A percentile compares a stretch with the other conserved stretches of the same genome.
Conservation (phyloP, 108 stramenopile species). For the Discostella pseudostelligera region DNA sequence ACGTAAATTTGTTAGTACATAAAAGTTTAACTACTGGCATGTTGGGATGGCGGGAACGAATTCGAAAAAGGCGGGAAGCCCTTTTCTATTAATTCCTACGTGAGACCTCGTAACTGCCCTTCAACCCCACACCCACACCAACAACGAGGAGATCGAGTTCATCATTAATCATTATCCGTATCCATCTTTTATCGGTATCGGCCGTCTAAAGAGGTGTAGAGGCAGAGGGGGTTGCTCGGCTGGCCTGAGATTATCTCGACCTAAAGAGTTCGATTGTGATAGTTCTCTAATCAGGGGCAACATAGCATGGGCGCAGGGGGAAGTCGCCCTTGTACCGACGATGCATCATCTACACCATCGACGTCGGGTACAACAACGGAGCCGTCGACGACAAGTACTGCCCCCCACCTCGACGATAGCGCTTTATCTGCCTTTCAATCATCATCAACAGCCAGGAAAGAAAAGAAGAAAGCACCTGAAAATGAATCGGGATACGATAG, state of each 20-base stretch:
- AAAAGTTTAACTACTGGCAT: background rate
- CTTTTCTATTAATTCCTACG: too few species aligned
- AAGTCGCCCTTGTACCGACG: background rate
- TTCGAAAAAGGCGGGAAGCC: too few species aligned
- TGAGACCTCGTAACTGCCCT: too few species aligned
- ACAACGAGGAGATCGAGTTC: too few species aligned
- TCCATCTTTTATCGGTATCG: too few species aligned
- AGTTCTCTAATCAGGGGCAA: background rate
- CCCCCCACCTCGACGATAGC: background rate
- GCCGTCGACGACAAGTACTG: background rate
- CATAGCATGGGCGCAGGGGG: constrained; percentile 7
- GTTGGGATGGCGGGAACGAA: background rate
- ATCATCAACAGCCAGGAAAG: constrained; percentile 6
- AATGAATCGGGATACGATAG: constrained; percentile 36
- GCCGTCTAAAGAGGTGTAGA: too few species aligned
- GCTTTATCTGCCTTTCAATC: background rate
- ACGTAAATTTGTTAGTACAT: background rate
- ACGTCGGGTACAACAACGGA: background rate
- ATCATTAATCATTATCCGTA: too few species aligned
- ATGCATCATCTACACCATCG: background rate
- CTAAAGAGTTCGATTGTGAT: too few species aligned
- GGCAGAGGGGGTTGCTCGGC: too few species aligned
- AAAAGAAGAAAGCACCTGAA: constrained; percentile 7
- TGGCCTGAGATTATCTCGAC: too few species aligned
- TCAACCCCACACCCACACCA: too few species aligned